Percentiles rank a stretch among this genome's conserved stretches.
Conservation (phyloP, 495 filamentous ascomycete genomes). For the Aspergillus incahuasiensis region DNA sequence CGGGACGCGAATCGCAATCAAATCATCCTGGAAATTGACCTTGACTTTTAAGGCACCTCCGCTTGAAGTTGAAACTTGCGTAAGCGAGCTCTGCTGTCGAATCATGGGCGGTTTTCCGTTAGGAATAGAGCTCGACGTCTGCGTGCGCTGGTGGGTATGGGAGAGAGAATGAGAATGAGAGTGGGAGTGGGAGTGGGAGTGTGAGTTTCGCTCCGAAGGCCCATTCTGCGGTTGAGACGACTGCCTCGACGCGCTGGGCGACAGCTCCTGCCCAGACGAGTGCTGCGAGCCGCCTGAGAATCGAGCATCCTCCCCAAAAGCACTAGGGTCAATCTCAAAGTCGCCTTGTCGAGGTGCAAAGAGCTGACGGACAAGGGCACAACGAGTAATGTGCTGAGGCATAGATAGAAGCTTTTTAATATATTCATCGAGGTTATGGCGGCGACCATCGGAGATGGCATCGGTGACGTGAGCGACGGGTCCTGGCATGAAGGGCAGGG, state of each 20-base stretch:
- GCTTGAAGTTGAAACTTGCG: slow-evolving; percentile 58
- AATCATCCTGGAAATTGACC: slow-evolving; percentile 83
- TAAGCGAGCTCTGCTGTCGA: slow-evolving; percentile 69
- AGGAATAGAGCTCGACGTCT: slow-evolving; percentile 35
- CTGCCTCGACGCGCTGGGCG: slow-evolving; percentile 61
- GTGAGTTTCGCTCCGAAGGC: slow-evolving; percentile 51
- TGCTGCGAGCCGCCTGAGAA: slow-evolving; percentile 67
- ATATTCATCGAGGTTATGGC: slow-evolving; percentile 89
- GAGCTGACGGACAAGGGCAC: slow-evolving; percentile 77
- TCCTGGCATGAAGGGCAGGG: slow-evolving; percentile 96
- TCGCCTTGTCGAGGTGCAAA: slow-evolving; percentile 88
- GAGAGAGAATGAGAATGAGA: slow-evolving; percentile 24
- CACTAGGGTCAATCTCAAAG: slow-evolving; percentile 78
- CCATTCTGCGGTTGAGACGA: slow-evolving; percentile 69
- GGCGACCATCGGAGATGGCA: slow-evolving; percentile 87
- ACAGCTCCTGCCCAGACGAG: slow-evolving; percentile 53
- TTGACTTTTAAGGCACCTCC: slow-evolving; percentile 78
- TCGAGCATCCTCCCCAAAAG: slow-evolving; percentile 62
- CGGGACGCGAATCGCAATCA: slow-evolving; percentile 86
- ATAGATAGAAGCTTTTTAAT: slow-evolving; percentile 85
- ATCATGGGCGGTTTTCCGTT: slow-evolving; percentile 54
- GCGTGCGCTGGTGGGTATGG: slow-evolving; percentile 50
- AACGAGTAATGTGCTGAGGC: slow-evolving; percentile 75
- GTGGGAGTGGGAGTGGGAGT: neutral
- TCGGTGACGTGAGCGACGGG: slow-evolving; percentile 98